Percentiles rank a stretch among this genome's conserved stretches.
These are phyloP conservation scores for Chiua sp. DNA, from an alignment of 1,284 basidiomycete genomes.

Conservation along the genomic window DNA sequence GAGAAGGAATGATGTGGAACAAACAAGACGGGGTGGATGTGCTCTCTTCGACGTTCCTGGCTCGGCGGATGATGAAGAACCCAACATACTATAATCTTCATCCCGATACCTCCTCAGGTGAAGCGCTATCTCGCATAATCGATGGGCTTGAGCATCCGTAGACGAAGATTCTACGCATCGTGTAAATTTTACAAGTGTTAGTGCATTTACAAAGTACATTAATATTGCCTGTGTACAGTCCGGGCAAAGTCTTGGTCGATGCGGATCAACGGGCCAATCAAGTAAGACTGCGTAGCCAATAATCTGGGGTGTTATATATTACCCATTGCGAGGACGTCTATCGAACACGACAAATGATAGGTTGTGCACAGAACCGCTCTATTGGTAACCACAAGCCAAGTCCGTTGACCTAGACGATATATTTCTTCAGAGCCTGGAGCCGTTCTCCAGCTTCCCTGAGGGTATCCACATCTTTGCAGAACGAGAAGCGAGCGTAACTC, in stretches of 20 bases:
- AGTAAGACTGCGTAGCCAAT: too few species aligned
- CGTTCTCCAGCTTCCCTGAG: constrained; percentile 80
- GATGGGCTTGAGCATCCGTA: constrained; percentile 52
- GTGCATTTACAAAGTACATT: too few species aligned
- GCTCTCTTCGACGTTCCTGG: constrained; percentile 84
- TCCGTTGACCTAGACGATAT: constrained; percentile 42
- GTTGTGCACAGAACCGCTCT: constrained; percentile 7
- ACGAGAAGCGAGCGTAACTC: constrained; percentile 86
- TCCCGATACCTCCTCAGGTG: constrained; percentile 45
- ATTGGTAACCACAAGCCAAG: not conserved
- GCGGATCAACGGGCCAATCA: too few species aligned
- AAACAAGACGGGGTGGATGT: constrained; percentile 79
- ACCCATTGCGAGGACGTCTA: not conserved
- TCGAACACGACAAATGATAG: not conserved
- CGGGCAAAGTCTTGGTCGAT: too few species aligned
- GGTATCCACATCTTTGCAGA: constrained; percentile 92
- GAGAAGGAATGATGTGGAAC: constrained; percentile 46
- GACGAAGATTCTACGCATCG: not conserved
- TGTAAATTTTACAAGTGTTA: too few species aligned
- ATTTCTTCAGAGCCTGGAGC: constrained; percentile 76
- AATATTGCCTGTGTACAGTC: too few species aligned
- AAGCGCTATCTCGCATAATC: constrained; percentile 73
- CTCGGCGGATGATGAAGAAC: constrained; percentile 76
- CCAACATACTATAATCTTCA: constrained; percentile 85
- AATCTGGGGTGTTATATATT: too few species aligned